Evolutionary conservation across 352 stramenopile species (phyloP).

Genomic region (Globisporangium echinulatum): DNA sequence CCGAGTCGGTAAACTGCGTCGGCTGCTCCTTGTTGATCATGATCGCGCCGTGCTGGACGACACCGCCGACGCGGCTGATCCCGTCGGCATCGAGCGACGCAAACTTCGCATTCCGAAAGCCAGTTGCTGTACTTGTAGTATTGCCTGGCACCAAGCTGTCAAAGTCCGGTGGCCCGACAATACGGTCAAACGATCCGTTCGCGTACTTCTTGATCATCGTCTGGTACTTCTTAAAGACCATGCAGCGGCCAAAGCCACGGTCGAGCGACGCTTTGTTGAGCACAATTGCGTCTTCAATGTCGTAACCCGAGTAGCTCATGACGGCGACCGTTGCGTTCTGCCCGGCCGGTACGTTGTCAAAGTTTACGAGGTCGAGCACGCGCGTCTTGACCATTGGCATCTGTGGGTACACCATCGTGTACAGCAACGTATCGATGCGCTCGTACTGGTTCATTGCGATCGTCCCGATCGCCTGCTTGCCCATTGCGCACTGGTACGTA

Average conservation of each 20-base stretch:
- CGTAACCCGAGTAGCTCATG: constrained; percentile 99
- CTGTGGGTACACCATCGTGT: constrained; percentile 98
- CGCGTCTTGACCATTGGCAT: constrained; percentile 99
- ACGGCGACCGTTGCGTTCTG: constrained; percentile 99
- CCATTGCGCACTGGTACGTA: constrained; percentile 99
- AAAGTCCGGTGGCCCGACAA: constrained; percentile 89
- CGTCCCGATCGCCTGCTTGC: constrained; percentile 99
- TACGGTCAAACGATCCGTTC: constrained; percentile 95
- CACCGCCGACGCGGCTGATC: constrained; percentile 84
- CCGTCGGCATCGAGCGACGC: constrained; percentile 95
- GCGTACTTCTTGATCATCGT: constrained; percentile 96
- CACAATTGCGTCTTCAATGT: constrained; percentile 99
- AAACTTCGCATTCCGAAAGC: constrained; percentile 88
- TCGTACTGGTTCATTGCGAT: constrained; percentile 99
- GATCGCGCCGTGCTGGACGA: constrained; percentile 92
- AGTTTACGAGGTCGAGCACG: constrained; percentile 97
- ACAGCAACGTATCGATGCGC: constrained; percentile 97
- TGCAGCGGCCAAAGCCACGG: constrained; percentile 97
- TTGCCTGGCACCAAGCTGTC: constrained; percentile 37
- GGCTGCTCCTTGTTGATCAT: constrained; percentile 99
- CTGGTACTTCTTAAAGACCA: constrained; percentile 98
- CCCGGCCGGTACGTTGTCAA: constrained; percentile 96
- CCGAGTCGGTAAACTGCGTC: constrained; percentile 88
- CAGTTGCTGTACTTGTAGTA: background rate
- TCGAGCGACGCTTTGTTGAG: constrained; percentile 97